Percentiles rank a stretch among this genome's conserved stretches.
Conservation (phyloP, 768 basidiomycete species). For the Leccinum subgranulosum region DNA sequence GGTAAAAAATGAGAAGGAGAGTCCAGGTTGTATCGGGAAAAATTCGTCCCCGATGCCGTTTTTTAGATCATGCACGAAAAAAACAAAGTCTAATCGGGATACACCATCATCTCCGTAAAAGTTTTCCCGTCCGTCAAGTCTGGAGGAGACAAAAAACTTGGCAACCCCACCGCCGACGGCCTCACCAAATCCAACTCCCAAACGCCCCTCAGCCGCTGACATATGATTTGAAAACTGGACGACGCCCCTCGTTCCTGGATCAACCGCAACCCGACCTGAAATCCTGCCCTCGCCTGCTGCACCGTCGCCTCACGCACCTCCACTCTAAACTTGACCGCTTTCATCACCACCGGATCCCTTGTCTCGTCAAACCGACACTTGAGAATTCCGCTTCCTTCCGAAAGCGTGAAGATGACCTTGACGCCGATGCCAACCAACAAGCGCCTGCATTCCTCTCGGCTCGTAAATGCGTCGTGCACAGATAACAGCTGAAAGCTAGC, state of each 20-base stretch:
- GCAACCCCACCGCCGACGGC: slow-evolving; percentile 8
- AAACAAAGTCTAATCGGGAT: slow-evolving; percentile 26
- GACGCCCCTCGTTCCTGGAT: slow-evolving; percentile 86
- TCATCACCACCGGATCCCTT: slow-evolving; percentile 54
- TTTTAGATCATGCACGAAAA: slow-evolving; percentile 17
- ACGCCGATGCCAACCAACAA: slow-evolving; percentile 72
- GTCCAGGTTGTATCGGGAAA: too few species aligned
- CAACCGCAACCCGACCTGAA: slow-evolving; percentile 58
- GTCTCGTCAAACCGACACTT: slow-evolving; percentile 76
- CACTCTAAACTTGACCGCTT: slow-evolving; percentile 79
- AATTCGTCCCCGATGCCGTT: too few species aligned
- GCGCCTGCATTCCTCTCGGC: slow-evolving; percentile 70
- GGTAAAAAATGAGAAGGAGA: too few species aligned
- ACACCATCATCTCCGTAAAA: slow-evolving; percentile 33
- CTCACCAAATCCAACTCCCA: slow-evolving; percentile 63
- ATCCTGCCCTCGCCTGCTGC: slow-evolving; percentile 44
- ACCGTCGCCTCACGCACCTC: slow-evolving; percentile 53
- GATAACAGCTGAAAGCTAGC: slow-evolving; percentile 57
- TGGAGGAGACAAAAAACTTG: slow-evolving; percentile 28
- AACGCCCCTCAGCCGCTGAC: slow-evolving; percentile 56
- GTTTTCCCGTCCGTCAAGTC: slow-evolving; percentile 25
- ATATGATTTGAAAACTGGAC: slow-evolving; percentile 76
- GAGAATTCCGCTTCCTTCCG: slow-evolving; percentile 62
- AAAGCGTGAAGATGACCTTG: slow-evolving; percentile 60
- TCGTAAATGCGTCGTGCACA: slow-evolving; percentile 54